A percentile compares a stretch with the other conserved stretches of the same genome.
These are phyloP conservation scores for Erysimum cheiranthoides DNA, from an alignment of 345 rosid genomes.

Conservation along the genomic window DNA sequence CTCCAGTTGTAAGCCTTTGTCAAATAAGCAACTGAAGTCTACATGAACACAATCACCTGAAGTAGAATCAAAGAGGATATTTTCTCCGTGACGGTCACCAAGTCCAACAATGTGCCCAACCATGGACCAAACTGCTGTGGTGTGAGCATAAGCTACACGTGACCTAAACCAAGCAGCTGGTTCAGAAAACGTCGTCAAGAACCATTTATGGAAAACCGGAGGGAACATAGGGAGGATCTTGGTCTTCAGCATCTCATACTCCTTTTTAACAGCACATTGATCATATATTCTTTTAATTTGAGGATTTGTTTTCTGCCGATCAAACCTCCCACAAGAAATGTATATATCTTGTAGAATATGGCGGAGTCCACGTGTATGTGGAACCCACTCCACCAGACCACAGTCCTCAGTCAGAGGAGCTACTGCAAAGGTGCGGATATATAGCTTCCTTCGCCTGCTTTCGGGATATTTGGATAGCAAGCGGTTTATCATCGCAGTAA, in stretches of 20 bases:
- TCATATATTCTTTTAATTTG: slow-evolving; percentile 87
- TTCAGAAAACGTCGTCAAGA: slow-evolving; percentile 92
- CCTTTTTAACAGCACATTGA: slow-evolving; percentile 81
- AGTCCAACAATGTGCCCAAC: slow-evolving; percentile 99
- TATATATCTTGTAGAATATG: slow-evolving; percentile 93
- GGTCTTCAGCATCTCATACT: slow-evolving; percentile 87
- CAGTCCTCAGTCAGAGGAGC: slow-evolving; percentile 97
- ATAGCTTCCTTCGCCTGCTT: slow-evolving; percentile 92
- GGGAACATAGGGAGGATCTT: slow-evolving; percentile 96
- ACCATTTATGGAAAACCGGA: slow-evolving; percentile 97
- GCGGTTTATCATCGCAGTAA: slow-evolving; percentile 95
- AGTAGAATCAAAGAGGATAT: slow-evolving; percentile 96
- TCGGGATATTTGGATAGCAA: slow-evolving; percentile 91
- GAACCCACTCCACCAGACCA: slow-evolving; percentile 99
- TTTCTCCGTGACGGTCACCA: slow-evolving; percentile 98
- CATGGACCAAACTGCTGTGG: slow-evolving; percentile 99
- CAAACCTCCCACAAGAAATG: slow-evolving; percentile 78
- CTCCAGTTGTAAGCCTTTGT: slow-evolving; percentile 94
- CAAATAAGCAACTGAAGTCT: slow-evolving; percentile 98
- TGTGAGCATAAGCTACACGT: slow-evolving; percentile 94
- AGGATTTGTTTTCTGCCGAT: slow-evolving; percentile 92
- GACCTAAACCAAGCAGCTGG: slow-evolving; percentile 99
- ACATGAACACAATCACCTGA: slow-evolving; percentile 99
- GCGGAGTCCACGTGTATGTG: slow-evolving; percentile 93
- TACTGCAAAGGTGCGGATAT: slow-evolving; percentile 93